Conservation (phyloP, 2,329 filamentous ascomycete genomes). For the Phialophora verrucosa region DNA sequence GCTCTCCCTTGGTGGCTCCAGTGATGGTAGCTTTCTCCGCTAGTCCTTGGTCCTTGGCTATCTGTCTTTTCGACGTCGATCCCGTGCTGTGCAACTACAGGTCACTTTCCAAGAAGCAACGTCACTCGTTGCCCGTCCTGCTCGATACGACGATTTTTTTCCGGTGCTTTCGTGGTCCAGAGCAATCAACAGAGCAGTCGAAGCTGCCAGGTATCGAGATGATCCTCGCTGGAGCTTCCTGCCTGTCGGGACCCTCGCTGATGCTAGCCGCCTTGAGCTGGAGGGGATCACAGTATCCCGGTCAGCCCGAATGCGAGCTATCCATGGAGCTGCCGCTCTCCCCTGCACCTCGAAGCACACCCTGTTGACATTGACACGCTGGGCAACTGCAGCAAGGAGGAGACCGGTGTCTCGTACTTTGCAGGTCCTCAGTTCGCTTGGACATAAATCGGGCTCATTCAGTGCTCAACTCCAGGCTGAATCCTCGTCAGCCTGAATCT, state of each 20-base stretch:
- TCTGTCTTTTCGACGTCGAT: slow-evolving; percentile 17
- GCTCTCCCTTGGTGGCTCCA: slow-evolving; percentile 14
- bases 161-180: background rate
- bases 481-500: slow-evolving; percentile 12
- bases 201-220: slow-evolving; percentile 4
- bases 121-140: slow-evolving; percentile 6
- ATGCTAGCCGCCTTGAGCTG: slow-evolving; percentile 26
- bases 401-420: slow-evolving; percentile 2
- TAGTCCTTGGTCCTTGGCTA: slow-evolving; percentile 12
- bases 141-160: slow-evolving; percentile 10
- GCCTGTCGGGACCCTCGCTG: slow-evolving; percentile 23
- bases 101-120: slow-evolving; percentile 1
- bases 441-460: slow-evolving; percentile 24
- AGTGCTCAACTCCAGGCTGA: slow-evolving; percentile 1
- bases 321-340: slow-evolving; percentile 1
- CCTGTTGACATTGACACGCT: slow-evolving; percentile 1
- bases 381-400: background rate
- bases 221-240: slow-evolving; percentile 25
- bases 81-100: slow-evolving; percentile 3
- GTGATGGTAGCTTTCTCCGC: slow-evolving; percentile 10
- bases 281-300: slow-evolving; percentile 10
- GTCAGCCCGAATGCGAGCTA: slow-evolving; percentile 18
- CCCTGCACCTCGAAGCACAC: slow-evolving; percentile 13
- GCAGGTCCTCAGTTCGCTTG: slow-evolving; percentile 23
- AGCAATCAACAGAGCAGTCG: background rate